A percentile compares a stretch with the other conserved stretches of the same genome.
Evolutionary conservation across 2,329 filamentous ascomycete genomes (phyloP).

Genomic region (Catunica adiposa): DNA sequence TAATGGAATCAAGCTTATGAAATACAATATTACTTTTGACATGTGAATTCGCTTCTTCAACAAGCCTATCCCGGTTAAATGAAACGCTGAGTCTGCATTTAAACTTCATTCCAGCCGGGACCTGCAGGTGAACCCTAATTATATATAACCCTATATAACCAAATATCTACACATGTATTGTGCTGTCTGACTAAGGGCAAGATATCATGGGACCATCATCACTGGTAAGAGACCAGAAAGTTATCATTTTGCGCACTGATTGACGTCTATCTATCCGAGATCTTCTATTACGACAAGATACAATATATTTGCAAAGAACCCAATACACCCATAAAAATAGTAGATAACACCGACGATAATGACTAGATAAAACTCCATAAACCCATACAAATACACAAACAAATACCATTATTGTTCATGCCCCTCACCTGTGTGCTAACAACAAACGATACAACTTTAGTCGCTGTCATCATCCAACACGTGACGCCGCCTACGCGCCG

Average conservation of each 20-base stretch:
- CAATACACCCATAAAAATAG: background rate
- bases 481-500: slow-evolving; percentile 35
- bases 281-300: background rate
- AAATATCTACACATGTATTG: too few relatives aligned
- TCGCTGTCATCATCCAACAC: slow-evolving; percentile 47
- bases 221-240: too few relatives aligned
- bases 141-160: background rate
- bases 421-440: background rate
- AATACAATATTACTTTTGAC: too few relatives aligned
- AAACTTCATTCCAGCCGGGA: too few relatives aligned
- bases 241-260: background rate
- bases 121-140: too few relatives aligned
- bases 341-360: background rate
- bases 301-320: background rate
- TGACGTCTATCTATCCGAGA: background rate
- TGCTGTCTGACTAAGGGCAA: too few relatives aligned
- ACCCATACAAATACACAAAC: background rate
- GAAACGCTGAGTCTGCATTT: too few relatives aligned
- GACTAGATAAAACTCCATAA: background rate
- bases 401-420: background rate
- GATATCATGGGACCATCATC: too few relatives aligned
- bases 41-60: too few relatives aligned
- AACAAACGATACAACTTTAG: slow-evolving; percentile 20
- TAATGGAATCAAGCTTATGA: too few relatives aligned
- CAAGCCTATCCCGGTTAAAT: too few relatives aligned